phyloP scores from a whole-genome alignment of 2,329 filamentous ascomycete species.

The Anisogramma anomala region DNA sequence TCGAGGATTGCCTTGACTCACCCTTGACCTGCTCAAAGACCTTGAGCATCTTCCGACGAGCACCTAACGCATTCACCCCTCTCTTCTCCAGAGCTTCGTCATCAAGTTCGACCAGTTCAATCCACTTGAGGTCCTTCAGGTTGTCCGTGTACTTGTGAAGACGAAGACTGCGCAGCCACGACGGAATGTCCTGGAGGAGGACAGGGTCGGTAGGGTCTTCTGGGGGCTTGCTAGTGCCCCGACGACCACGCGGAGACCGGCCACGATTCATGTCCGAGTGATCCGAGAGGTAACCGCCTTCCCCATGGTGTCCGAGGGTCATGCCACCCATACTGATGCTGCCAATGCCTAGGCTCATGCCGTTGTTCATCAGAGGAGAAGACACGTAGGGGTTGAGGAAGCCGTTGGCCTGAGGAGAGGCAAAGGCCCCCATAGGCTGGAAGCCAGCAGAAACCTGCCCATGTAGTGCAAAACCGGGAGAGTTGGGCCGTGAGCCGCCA shows the following conservation, averaged over 20 bases:
- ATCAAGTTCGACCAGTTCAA: slow-evolving; percentile 79
- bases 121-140: slow-evolving; percentile 94
- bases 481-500: slow-evolving; percentile 73
- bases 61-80: slow-evolving; percentile 89
- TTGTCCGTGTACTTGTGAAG: slow-evolving; percentile 99
- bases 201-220: slow-evolving; percentile 91
- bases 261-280: slow-evolving; percentile 86
- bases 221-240: slow-evolving; percentile 92
- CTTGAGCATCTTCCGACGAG: slow-evolving; percentile 95
- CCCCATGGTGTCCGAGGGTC: slow-evolving; percentile 48
- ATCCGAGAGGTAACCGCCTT: slow-evolving; percentile 86
- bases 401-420: slow-evolving; percentile 86
- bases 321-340: slow-evolving; percentile 54
- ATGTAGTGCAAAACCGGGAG: slow-evolving; percentile 77
- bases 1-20: slow-evolving; percentile 23
- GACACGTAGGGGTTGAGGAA: slow-evolving; percentile 75
- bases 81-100: slow-evolving; percentile 87
- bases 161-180: slow-evolving; percentile 86
- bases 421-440: slow-evolving; percentile 58
- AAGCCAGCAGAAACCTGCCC: slow-evolving; percentile 31
- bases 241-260: slow-evolving; percentile 79
- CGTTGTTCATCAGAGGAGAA: slow-evolving; percentile 58
- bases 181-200: slow-evolving; percentile 87
- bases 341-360: slow-evolving; percentile 59
- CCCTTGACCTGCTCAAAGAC: slow-evolving; percentile 94